Percentiles rank a stretch among this genome's conserved stretches.
Evolutionary conservation across 441 rosid genomes (phyloP).

Genomic region (Pelargonium myrrhifolium): DNA sequence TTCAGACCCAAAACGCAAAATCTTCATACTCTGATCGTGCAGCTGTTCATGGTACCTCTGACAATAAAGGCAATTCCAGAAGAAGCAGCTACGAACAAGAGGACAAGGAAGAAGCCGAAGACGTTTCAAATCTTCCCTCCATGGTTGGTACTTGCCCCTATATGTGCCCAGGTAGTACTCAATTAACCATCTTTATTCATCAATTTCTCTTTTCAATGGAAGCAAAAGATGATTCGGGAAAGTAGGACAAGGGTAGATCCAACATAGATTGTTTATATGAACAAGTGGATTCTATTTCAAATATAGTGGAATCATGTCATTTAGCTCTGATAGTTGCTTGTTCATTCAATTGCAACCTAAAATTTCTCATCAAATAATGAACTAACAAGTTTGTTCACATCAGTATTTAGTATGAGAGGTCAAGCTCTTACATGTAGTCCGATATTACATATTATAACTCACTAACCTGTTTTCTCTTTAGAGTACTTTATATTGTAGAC

Average conservation of each 20-base stretch:
- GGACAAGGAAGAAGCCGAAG: slow-evolving; percentile 12
- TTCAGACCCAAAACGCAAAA: not conserved
- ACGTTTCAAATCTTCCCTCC: slow-evolving; percentile 15
- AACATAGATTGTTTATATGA: not conserved
- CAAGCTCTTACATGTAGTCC: no score
- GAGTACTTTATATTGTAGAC: not conserved
- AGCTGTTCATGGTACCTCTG: no score
- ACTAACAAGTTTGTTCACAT: no score
- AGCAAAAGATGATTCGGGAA: not conserved
- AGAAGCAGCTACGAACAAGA: not conserved
- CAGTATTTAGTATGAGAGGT: no score
- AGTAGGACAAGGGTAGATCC: not conserved
- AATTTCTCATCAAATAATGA: no score
- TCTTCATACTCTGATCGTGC: not conserved
- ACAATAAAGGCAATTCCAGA: not conserved
- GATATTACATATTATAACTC: no score
- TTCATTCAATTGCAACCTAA: not conserved
- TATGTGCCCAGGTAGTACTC: slow-evolving; percentile 71
- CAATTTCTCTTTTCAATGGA: not conserved
- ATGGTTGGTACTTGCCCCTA: slow-evolving; percentile 69
- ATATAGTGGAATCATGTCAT: not conserved
- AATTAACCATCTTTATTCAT: not conserved
- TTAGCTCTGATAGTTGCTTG: not conserved
- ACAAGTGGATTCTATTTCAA: not conserved
- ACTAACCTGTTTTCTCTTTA: not conserved